Percentiles rank a stretch among this genome's conserved stretches.
Conservation (phyloP, 2,329 filamentous ascomycete genomes). For the Penicillium sp. region DNA sequence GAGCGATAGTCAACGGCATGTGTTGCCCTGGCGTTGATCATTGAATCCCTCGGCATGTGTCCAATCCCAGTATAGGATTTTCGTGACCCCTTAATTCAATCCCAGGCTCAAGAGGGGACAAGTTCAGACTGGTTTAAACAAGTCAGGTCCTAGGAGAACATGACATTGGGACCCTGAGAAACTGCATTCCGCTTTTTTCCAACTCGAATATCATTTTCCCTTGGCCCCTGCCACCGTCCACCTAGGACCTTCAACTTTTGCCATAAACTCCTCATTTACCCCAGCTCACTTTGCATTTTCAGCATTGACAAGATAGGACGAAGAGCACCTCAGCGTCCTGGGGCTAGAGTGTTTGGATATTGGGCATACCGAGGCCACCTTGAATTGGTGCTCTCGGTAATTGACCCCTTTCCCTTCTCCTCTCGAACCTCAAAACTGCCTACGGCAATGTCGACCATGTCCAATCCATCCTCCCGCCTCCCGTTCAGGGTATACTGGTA, state of each 20-base stretch:
- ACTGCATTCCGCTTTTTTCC: conserved; percentile 12
- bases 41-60: conserved; percentile 13
- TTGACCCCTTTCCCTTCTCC: neutral
- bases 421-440: neutral
- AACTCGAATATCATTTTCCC: conserved; percentile 12
- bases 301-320: neutral
- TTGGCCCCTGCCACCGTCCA: neutral
- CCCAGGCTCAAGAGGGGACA: conserved; percentile 1
- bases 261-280: neutral
- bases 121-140: conserved; percentile 9
- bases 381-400: neutral
- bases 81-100: conserved; percentile 16
- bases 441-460: neutral
- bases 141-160: conserved; percentile 2
- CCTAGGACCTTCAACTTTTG: neutral
- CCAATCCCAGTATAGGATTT: conserved; percentile 10
- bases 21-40: conserved; percentile 20
- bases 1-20: conserved; percentile 12
- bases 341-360: neutral
- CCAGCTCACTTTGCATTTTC: neutral
- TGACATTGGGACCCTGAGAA: conserved; percentile 2
- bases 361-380: neutral
- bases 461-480: neutral
- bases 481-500: neutral
- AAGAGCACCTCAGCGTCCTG: neutral